A percentile compares a stretch with the other conserved stretches of the same genome.
Conservation (phyloP, 2,329 filamentous ascomycete species). For the Blastomyces emzantsi region DNA sequence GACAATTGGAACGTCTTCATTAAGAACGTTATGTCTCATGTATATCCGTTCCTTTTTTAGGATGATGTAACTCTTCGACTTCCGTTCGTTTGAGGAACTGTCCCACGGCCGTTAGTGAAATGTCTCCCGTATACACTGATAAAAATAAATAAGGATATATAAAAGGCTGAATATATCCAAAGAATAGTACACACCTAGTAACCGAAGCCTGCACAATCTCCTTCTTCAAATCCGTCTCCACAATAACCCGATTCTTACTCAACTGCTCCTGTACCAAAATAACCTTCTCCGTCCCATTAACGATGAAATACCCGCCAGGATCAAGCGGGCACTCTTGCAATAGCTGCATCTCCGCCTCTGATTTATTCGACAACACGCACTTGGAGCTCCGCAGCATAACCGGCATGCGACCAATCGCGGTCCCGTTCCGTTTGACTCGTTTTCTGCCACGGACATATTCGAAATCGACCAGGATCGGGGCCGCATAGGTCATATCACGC, state of each 20-base stretch:
- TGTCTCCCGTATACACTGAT: background rate
- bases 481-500: conserved; percentile 95
- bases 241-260: conserved; percentile 98
- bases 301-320: conserved; percentile 95
- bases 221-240: conserved; percentile 87
- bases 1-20: conserved; percentile 90
- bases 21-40: conserved; percentile 84
- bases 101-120: background rate
- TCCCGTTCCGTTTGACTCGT: conserved; percentile 61
- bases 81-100: conserved; percentile 93
- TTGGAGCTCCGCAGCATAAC: conserved; percentile 96
- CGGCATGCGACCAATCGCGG: conserved; percentile 82
- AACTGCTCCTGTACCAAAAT: conserved; percentile 97
- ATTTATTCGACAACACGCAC: conserved; percentile 75
- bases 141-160: background rate
- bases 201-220: conserved; percentile 91
- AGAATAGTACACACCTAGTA: conserved; percentile 46
- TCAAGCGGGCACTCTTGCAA: conserved; percentile 95
- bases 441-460: conserved; percentile 77
- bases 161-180: background rate
- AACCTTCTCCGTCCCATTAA: conserved; percentile 96
- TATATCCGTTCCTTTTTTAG: conserved; percentile 88
- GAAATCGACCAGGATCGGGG: conserved; percentile 87
- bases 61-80: conserved; percentile 94
- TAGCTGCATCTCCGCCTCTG: conserved; percentile 76